Percentiles rank a stretch among this genome's conserved stretches.
These are phyloP conservation scores for Geranium brycei DNA, from an alignment of 345 rosid species.

Conservation along the genomic window DNA sequence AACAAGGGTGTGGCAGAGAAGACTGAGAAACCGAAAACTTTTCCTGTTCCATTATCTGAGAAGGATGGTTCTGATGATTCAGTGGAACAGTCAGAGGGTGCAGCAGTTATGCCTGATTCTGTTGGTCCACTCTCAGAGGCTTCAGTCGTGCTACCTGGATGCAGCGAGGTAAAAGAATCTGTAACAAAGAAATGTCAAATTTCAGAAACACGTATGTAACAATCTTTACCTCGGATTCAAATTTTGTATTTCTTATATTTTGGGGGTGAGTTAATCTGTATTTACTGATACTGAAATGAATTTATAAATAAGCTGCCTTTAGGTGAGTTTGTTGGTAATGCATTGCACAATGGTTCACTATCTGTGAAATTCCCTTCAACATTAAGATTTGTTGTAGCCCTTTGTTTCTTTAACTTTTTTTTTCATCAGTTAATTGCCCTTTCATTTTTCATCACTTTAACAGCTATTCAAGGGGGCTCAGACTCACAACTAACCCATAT, in stretches of 20 bases:
- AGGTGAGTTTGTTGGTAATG: background rate
- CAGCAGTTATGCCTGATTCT: conserved; percentile 7
- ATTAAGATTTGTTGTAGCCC: background rate
- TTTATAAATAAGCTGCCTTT: background rate
- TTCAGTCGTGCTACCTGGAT: conserved; percentile 16
- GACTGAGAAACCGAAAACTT: conserved; percentile 35
- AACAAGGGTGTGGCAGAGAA: conserved; percentile 25
- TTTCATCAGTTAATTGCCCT: conserved; percentile 8
- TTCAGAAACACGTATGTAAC: conserved; percentile 26
- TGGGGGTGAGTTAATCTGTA: background rate
- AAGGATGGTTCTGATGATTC: conserved; percentile 28
- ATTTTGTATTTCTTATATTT: background rate
- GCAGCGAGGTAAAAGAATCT: conserved; percentile 24
- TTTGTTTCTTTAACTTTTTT: background rate
- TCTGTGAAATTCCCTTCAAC: background rate
- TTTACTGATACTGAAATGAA: background rate
- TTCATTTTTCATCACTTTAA: conserved; percentile 5
- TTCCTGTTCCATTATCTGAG: conserved; percentile 58
- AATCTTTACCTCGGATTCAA: conserved; percentile 8
- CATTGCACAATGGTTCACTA: background rate
- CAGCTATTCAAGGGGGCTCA: conserved; percentile 34
- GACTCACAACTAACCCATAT: conserved; percentile 17
- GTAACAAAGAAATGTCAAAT: conserved; percentile 27
- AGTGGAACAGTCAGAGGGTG: conserved; percentile 20
- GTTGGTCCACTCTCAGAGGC: conserved; percentile 13